Percentiles rank a stretch among this genome's conserved stretches.
phyloP scores from a whole-genome alignment of 306 rosid genomes.

The Rosa multiflora region DNA sequence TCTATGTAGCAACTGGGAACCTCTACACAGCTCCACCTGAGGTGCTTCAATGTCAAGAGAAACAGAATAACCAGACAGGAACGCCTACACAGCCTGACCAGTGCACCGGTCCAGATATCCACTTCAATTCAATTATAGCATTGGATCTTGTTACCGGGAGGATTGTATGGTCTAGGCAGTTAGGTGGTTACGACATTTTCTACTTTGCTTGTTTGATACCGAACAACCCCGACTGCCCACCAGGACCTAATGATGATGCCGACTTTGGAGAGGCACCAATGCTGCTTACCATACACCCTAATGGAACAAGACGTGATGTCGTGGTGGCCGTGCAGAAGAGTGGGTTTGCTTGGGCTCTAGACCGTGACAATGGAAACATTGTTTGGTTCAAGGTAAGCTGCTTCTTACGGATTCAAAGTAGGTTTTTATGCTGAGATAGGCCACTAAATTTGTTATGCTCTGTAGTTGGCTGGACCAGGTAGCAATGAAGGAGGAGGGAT shows the following conservation, averaged over 20 bases:
- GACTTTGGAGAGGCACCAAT: constrained; percentile 47
- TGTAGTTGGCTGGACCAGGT: constrained; percentile 38
- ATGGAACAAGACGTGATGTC: constrained; percentile 18
- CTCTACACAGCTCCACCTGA: constrained; percentile 43
- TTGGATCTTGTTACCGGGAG: constrained; percentile 30
- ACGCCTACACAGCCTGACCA: constrained; percentile 33
- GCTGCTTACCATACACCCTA: constrained; percentile 29
- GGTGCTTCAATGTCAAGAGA: constrained; percentile 35
- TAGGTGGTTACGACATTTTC: constrained; percentile 38
- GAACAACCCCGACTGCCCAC: constrained; percentile 47
- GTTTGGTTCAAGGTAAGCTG: constrained; percentile 36
- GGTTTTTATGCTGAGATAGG: not conserved
- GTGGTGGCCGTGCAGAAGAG: constrained; percentile 46
- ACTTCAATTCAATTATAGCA: constrained; percentile 40
- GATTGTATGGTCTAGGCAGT: constrained; percentile 33
- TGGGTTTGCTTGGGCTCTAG: constrained; percentile 44
- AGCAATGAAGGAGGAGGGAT: constrained; percentile 39
- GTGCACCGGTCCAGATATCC: constrained; percentile 40
- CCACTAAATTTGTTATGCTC: not conserved
- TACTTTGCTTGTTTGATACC: constrained; percentile 36
- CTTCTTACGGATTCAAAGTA: not conserved
- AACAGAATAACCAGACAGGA: constrained; percentile 33
- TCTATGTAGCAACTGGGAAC: constrained; percentile 41
- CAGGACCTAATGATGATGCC: constrained; percentile 39
- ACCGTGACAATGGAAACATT: constrained; percentile 36